Evolutionary conservation across 352 stramenopile species (phyloP).

Genomic region (Phytophthora colocasiae): DNA sequence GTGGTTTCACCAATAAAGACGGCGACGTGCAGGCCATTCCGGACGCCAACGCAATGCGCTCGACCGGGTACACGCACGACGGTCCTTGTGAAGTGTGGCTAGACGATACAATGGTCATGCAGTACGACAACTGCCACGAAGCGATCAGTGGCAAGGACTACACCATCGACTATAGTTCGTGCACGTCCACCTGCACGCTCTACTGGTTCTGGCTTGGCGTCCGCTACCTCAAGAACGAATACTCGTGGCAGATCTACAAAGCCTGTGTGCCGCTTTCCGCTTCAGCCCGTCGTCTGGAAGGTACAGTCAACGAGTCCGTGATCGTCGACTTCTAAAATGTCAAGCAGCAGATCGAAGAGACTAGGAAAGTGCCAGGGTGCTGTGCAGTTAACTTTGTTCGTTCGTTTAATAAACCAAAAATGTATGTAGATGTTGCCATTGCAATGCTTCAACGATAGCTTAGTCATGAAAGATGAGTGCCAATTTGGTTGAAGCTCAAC

Average conservation of each 20-base stretch:
- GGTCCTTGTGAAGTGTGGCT: conserved; percentile 57
- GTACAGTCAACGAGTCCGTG: conserved; percentile 32
- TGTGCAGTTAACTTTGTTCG: conserved; percentile 1
- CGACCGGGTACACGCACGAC: conserved; percentile 60
- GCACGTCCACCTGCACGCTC: conserved; percentile 43
- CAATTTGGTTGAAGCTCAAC: too few species aligned
- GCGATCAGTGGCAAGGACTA: conserved; percentile 45
- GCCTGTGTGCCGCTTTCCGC: conserved; percentile 41
- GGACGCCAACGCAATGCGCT: conserved; percentile 37
- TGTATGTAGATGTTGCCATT: not conserved
- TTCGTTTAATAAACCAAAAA: not conserved
- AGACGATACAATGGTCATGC: conserved; percentile 43
- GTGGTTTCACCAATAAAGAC: conserved; percentile 37
- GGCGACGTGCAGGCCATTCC: conserved; percentile 45
- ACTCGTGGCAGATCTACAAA: conserved; percentile 74
- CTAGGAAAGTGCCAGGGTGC: not conserved
- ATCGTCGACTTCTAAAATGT: conserved; percentile 25
- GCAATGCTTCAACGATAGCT: not conserved
- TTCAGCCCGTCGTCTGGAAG: conserved; percentile 25
- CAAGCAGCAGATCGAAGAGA: not conserved
- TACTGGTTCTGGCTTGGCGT: conserved; percentile 54
- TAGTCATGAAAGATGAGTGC: not conserved
- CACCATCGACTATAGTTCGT: conserved; percentile 48
- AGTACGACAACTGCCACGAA: conserved; percentile 46
- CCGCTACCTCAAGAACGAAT: conserved; percentile 51